Evolutionary conservation across 345 rosid genomes (phyloP), one percentile per base, ranked within the genome.

Genomic region (Dipteronia sinensis): DNA sequence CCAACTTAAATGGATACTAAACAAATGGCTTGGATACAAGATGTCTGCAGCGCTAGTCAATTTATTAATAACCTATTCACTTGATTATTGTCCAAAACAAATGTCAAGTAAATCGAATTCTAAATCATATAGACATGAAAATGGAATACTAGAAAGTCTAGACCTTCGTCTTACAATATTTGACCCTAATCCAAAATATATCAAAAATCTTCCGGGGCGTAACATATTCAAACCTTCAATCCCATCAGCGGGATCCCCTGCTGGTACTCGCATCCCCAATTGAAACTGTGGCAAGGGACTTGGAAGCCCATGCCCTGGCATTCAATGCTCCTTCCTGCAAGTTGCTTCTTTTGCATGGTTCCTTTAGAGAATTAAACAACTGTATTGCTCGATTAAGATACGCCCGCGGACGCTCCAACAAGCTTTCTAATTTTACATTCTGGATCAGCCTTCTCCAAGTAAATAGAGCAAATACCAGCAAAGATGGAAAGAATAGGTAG

Each of bases 251-350:
- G 38, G 38, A 34, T 34, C 76, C 80, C 69, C 91, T 83, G 87
- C 94, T 90, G 53, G 92, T 81, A 83, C 94, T 91, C 58, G 92
- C 91, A 67, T 96, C 98, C 10, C 97, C 97, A 0, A 96, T 89
- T 7, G 99, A 92, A 61, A 96, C 98, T 1, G 97, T 91, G 1
- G 95, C 99, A 49, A 96, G 93, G 58, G 99, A 94, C 81, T 96
- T 94, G 1, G 99, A 96, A 16, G 94, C 97, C 98, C 97, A 94
- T 19, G 93, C 92, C 74, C 91, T 85, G 9, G 99, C 97, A 77
- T 89, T 94, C 86, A 92, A 84, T 2, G 99, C 97, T 74, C 99
- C 93, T 78, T 85, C 98, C 84, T 96, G 97, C 78, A 96, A 80
- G 84, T 94, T 90, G 63, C 95, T 92, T 84, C 90, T 91, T 89